Evolutionary conservation across 257 asterid genomes (phyloP).

Genomic region (Nemophila menziesii): DNA sequence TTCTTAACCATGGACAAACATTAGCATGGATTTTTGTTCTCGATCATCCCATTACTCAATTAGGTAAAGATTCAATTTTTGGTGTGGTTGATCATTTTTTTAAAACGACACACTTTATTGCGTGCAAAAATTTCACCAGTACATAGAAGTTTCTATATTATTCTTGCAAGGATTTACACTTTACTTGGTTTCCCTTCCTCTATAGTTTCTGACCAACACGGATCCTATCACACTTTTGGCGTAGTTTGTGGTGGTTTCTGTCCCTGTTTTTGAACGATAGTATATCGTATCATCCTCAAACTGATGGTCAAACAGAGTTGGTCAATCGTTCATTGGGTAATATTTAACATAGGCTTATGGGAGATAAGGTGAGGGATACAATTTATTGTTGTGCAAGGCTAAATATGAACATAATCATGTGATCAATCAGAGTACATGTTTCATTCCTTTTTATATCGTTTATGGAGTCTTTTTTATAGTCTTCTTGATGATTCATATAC

Average conservation of each 20-base stretch:
- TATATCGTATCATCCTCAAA: neutral
- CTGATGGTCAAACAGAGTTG: neutral
- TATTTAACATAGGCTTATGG: neutral
- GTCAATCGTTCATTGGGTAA: neutral
- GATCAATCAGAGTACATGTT: neutral
- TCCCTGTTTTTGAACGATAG: neutral
- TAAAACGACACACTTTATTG: neutral
- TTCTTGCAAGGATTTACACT: neutral
- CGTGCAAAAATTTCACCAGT: neutral
- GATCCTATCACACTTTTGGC: neutral
- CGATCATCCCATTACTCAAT: neutral
- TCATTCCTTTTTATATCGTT: neutral
- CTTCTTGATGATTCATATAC: no score
- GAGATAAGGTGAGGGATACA: neutral
- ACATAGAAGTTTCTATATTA: neutral
- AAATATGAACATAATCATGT: neutral
- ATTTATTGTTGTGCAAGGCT: neutral
- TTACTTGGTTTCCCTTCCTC: constrained; percentile 3
- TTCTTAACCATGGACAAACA: neutral
- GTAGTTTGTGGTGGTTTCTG: neutral
- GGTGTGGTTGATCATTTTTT: constrained; percentile 6
- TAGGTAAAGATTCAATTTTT: neutral
- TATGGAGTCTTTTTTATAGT: no score
- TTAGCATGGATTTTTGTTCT: neutral
- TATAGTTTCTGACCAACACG: neutral